phyloP scores from a whole-genome alignment of 495 filamentous ascomycete species.

The Bryoglossum gracile region DNA sequence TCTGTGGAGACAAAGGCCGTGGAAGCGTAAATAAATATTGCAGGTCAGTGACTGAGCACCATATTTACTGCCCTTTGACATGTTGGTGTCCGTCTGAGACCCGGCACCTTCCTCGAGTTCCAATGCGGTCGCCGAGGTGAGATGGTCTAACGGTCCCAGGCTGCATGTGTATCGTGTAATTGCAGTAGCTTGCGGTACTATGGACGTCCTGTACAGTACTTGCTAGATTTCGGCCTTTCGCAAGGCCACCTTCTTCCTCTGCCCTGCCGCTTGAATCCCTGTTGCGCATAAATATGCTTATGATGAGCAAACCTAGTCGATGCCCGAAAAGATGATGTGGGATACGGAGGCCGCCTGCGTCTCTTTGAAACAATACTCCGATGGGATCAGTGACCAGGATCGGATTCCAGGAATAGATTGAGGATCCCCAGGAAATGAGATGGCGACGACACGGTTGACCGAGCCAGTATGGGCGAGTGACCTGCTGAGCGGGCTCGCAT shows the following conservation, averaged over 20 bases:
- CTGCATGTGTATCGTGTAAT: neutral
- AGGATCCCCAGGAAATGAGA: conserved; percentile 2
- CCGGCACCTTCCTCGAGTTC: no score
- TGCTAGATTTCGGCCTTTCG: no score
- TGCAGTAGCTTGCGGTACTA: neutral
- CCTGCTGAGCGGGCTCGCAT: no score
- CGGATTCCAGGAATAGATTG: conserved; percentile 1
- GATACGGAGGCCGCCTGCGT: conserved; percentile 13
- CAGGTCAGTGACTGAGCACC: no score
- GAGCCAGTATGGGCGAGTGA: no score
- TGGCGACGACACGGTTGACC: conserved; percentile 1
- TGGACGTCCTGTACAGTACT: conserved; percentile 4
- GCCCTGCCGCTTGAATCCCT: conserved; percentile 13
- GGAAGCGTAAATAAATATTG: no score
- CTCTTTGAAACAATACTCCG: conserved; percentile 24
- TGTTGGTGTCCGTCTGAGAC: no score
- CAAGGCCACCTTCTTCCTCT: neutral
- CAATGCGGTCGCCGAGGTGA: no score
- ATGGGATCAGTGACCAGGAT: conserved; percentile 15
- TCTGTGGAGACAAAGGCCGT: no score
- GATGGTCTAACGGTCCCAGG: no score
- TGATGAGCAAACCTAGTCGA: conserved; percentile 13
- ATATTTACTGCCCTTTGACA: no score
- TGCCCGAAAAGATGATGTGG: conserved; percentile 11
- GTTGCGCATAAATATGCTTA: conserved; percentile 13